Evolutionary conservation across 129 eudicot species (phyloP), one percentile per base, ranked within the genome.

Genomic region (Lactuca saligna): DNA sequence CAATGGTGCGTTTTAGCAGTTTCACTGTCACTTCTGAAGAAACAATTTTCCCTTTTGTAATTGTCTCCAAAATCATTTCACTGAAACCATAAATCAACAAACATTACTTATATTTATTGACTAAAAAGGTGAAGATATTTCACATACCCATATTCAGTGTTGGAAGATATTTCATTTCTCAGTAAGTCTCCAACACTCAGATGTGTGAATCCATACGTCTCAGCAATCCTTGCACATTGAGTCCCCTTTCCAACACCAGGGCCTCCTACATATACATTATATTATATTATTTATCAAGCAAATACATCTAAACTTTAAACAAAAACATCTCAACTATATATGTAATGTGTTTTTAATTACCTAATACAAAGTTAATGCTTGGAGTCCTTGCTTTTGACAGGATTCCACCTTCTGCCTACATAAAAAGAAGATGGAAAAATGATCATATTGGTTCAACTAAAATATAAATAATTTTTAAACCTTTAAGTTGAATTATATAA

Each of bases 221-320:
- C 87, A 35, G 79, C 98, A 65, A 91, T 88, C 64, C 74, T 78
- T 32, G 70, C 54, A 79, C 98, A 91, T 63, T 91, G 98, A 53
- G 98, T 91, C 49, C 98, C 98, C 84, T 91, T 91, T 55, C 96
- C 98, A 63, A 91, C 88, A 71, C 98, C 98, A 50, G 98, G 98
- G 60, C 98, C 98, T 62, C 98, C 98, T 91, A 69, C 35, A 62
- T 79, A 17, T 70, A 13, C 10, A 39, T 53, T 57, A 6, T 39
- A 39, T 8, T 39, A 39, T 10, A 44, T 44, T 10, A 44, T 57
- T 42, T 37, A 51, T 12, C 65, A 25, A 1, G 46, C 35, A 56
- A 7, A 14, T 42, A 42, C 12, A 56, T 8, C 44, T 57, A 16
- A 8, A 37, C 31, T 13, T 13, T n/a, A 13, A 66, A 20, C 41